A percentile compares a stretch with the other conserved stretches of the same genome.
phyloP scores from a whole-genome alignment of 1,284 basidiomycete species.

The Boletus sp. region DNA sequence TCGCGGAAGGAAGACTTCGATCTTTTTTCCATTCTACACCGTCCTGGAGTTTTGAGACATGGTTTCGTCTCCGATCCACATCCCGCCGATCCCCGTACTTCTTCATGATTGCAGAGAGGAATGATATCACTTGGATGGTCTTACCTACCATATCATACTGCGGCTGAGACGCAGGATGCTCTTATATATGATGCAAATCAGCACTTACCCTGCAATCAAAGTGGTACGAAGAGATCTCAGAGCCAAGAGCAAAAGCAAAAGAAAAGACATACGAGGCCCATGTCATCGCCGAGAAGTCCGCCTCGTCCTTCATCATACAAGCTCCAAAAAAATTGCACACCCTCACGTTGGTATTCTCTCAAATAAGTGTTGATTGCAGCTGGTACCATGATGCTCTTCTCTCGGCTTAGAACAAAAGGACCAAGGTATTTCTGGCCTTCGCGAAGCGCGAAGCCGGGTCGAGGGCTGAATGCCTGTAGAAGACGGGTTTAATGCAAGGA shows the following conservation, averaged over 20 bases:
- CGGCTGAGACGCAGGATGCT: neutral
- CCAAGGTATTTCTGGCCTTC: conserved; percentile 42
- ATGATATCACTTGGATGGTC: conserved; percentile 87
- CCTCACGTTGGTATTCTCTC: conserved; percentile 83
- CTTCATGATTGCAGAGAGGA: conserved; percentile 82
- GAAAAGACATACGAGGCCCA: conserved; percentile 68
- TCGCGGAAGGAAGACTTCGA: conserved; percentile 58
- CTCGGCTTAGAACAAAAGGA: conserved; percentile 48
- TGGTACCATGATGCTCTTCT: conserved; percentile 56
- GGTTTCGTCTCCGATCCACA: conserved; percentile 55
- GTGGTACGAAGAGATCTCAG: conserved; percentile 2
- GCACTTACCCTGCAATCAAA: conserved; percentile 23
- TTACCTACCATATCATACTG: conserved; percentile 48
- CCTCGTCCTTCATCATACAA: conserved; percentile 64
- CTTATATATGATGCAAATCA: neutral
- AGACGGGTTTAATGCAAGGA: neutral
- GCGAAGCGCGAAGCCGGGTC: conserved; percentile 53
- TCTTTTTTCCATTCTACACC: conserved; percentile 49
- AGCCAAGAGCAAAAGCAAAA: neutral
- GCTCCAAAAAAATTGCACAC: conserved; percentile 72
- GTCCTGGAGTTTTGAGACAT: conserved; percentile 66
- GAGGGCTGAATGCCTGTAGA: conserved; percentile 40
- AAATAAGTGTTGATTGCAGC: conserved; percentile 75
- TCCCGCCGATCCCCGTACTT: conserved; percentile 69
- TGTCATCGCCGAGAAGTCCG: conserved; percentile 83